Percentiles rank a stretch among this genome's conserved stretches.
These are phyloP conservation scores for Psilocybe cubensis DNA, from an alignment of 768 basidiomycete species.

Conservation along the genomic window DNA sequence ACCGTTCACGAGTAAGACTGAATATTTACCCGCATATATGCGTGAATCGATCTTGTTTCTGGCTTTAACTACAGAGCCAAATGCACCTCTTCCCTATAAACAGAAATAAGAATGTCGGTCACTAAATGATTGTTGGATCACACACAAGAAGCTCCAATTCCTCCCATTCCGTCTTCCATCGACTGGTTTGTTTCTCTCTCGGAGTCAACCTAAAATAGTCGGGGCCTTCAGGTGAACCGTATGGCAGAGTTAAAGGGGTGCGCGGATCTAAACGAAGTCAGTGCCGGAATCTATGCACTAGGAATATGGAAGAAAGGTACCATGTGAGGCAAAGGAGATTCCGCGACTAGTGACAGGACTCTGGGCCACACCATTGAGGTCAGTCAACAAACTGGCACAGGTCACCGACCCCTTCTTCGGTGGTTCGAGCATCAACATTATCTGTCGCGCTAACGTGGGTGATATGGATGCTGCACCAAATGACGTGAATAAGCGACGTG, in stretches of 20 bases:
- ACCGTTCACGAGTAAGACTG: background rate
- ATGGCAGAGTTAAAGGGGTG: slow-evolving; percentile 51
- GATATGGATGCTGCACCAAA: slow-evolving; percentile 53
- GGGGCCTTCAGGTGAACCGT: slow-evolving; percentile 61
- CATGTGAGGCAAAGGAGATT: slow-evolving; percentile 8
- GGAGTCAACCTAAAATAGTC: slow-evolving; percentile 59
- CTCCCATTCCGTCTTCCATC: slow-evolving; percentile 95
- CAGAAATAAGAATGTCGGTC: background rate
- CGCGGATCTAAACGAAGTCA: slow-evolving; percentile 38
- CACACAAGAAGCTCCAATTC: slow-evolving; percentile 83
- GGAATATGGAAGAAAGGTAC: background rate
- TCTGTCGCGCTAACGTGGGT: slow-evolving; percentile 51
- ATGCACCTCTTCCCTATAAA: slow-evolving; percentile 81
- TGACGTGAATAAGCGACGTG: background rate
- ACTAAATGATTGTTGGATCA: background rate
- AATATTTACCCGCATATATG: slow-evolving; percentile 73
- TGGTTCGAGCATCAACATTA: slow-evolving; percentile 61
- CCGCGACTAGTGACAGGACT: slow-evolving; percentile 23
- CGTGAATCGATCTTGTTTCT: slow-evolving; percentile 85
- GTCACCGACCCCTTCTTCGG: slow-evolving; percentile 60
- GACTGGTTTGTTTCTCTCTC: slow-evolving; percentile 58
- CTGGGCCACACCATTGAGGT: slow-evolving; percentile 50
- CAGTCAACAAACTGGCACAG: slow-evolving; percentile 60
- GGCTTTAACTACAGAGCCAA: slow-evolving; percentile 95
- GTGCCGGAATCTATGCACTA: background rate